These are phyloP conservation scores for Botrytis pseudocinerea DNA, from an alignment of 2,329 filamentous ascomycete species.

Conservation along the genomic window DNA sequence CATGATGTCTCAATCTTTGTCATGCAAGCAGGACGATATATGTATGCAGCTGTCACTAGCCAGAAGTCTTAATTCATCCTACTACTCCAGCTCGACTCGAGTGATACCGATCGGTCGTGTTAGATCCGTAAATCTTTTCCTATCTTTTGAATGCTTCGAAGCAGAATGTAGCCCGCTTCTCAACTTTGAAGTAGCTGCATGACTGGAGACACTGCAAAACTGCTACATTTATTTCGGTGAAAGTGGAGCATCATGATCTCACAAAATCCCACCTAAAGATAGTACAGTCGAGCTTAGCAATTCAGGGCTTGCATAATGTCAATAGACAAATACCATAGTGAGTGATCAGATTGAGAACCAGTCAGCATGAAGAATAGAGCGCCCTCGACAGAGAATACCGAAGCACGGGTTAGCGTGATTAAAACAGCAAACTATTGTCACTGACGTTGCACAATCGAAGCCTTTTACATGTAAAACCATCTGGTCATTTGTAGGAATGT, in stretches of 20 bases:
- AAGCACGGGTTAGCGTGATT: background rate
- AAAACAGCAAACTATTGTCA: background rate
- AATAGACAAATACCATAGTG: background rate
- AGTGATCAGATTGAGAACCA: background rate
- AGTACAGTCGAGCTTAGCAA: background rate
- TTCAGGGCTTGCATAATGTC: background rate
- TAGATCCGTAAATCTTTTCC: background rate
- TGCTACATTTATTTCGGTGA: no score
- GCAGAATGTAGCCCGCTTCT: background rate
- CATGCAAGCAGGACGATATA: no score
- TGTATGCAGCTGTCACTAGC: background rate
- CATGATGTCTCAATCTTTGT: no score
- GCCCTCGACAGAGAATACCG: background rate
- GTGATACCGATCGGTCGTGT: no score
- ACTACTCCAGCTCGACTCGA: background rate
- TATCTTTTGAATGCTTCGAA: background rate
- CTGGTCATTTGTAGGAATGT: background rate
- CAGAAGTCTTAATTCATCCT: background rate
- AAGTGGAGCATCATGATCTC: background rate
- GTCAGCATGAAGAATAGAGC: background rate
- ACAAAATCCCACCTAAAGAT: background rate
- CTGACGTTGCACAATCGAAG: background rate
- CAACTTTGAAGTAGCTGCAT: background rate
- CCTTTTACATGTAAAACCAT: fast-evolving
- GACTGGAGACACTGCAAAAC: no score